Percentiles rank a stretch among this genome's conserved stretches.
These are phyloP conservation scores for Fusarium lateritium DNA, from an alignment of 2,329 filamentous ascomycete species.

Conservation along the genomic window DNA sequence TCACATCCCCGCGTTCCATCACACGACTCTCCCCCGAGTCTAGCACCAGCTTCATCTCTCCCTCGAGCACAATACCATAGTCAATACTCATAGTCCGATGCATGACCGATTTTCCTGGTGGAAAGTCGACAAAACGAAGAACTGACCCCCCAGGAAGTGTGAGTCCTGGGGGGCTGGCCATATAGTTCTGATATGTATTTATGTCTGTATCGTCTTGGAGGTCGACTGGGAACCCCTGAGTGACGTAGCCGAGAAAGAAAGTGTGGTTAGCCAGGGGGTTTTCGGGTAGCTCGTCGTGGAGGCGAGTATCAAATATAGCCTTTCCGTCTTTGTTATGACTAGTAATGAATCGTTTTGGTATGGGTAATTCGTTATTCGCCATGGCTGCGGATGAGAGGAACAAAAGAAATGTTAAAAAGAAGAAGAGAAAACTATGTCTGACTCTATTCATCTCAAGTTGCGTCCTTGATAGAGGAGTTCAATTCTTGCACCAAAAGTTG, in stretches of 20 bases:
- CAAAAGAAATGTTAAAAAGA: not conserved
- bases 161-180: slow-evolving; percentile 42
- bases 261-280: slow-evolving; percentile 23
- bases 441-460: not conserved
- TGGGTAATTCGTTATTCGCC: slow-evolving; percentile 31
- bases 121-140: slow-evolving; percentile 64
- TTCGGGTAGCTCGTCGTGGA: slow-evolving; percentile 29
- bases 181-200: slow-evolving; percentile 27
- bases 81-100: slow-evolving; percentile 69
- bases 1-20: slow-evolving; percentile 65
- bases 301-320: slow-evolving; percentile 38
- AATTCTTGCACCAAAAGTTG: not conserved
- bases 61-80: slow-evolving; percentile 69
- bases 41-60: slow-evolving; percentile 66
- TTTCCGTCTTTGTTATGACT: slow-evolving; percentile 38
- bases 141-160: slow-evolving; percentile 57
- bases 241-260: slow-evolving; percentile 43
- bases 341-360: slow-evolving; percentile 42
- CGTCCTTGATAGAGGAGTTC: not conserved
- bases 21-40: slow-evolving; percentile 62
- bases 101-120: slow-evolving; percentile 51
- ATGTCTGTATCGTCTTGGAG: slow-evolving; percentile 33
- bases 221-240: slow-evolving; percentile 24
- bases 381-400: slow-evolving; percentile 1
- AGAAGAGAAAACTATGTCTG: not conserved